phyloP scores from a whole-genome alignment of 2,329 filamentous ascomycete genomes.

The Arthroderma sp. region DNA sequence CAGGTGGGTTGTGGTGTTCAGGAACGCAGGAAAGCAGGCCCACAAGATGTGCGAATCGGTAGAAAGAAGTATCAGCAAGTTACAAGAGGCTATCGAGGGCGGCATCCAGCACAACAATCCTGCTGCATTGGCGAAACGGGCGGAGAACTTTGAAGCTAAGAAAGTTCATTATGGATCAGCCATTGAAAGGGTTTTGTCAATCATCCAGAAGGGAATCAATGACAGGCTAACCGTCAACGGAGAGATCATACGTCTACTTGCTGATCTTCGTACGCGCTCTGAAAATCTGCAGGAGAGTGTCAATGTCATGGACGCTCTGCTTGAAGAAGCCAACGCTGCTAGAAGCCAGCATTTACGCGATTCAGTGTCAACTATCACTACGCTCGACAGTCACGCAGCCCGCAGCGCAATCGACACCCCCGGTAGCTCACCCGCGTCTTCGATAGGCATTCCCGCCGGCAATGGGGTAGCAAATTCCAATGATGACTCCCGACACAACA shows the following conservation, averaged over 20 bases:
- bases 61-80: slow-evolving; percentile 68
- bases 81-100: slow-evolving; percentile 65
- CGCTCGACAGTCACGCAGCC: slow-evolving; percentile 60
- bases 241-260: slow-evolving; percentile 75
- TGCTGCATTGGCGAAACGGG: slow-evolving; percentile 60
- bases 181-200: slow-evolving; percentile 77
- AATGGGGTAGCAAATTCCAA: slow-evolving; percentile 30
- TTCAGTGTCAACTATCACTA: slow-evolving; percentile 84
- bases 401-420: slow-evolving; percentile 60
- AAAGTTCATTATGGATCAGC: slow-evolving; percentile 87
- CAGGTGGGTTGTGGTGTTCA: slow-evolving; percentile 89
- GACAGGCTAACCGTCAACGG: slow-evolving; percentile 94
- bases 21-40: slow-evolving; percentile 80
- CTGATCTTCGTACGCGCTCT: slow-evolving; percentile 76
- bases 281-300: slow-evolving; percentile 63
- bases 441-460: slow-evolving; percentile 43
- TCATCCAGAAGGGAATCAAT: slow-evolving; percentile 91
- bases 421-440: slow-evolving; percentile 57
- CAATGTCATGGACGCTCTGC: slow-evolving; percentile 56
- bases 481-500: slow-evolving; percentile 35
- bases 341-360: slow-evolving; percentile 69
- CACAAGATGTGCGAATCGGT: slow-evolving; percentile 96
- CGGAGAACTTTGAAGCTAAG: slow-evolving; percentile 90
- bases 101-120: slow-evolving; percentile 61
- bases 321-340: slow-evolving; percentile 55